phyloP scores from a whole-genome alignment of 305 asterid species.

The Solanum hybrid region DNA sequence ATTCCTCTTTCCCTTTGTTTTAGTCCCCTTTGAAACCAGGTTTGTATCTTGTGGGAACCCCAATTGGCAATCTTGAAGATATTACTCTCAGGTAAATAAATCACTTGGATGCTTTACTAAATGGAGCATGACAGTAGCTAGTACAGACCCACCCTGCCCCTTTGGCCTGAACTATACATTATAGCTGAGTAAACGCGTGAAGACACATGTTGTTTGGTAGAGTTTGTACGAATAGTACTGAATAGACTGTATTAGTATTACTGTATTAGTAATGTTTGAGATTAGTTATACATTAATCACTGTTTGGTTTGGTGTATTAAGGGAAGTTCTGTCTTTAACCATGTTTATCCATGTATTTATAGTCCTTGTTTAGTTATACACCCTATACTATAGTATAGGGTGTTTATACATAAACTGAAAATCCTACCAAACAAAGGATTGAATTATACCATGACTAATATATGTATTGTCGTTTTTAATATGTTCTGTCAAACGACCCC shows the following conservation, averaged over 20 bases:
- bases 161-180: not conserved
- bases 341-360: not conserved
- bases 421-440: not conserved
- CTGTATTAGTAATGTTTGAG: not conserved
- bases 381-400: not conserved
- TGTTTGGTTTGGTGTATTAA: not conserved
- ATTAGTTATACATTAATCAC: not conserved
- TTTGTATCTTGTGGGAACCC: constrained; percentile 80
- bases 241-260: not conserved
- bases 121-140: not conserved
- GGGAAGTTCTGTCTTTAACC: not conserved
- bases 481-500: not conserved
- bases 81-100: constrained; percentile 58
- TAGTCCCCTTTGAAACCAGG: constrained; percentile 83
- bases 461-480: not conserved
- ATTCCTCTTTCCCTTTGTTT: not conserved
- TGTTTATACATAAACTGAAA: not conserved
- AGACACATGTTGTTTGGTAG: not conserved
- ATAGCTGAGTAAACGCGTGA: not conserved
- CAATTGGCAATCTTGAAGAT: constrained; percentile 94
- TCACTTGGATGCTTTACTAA: not conserved
- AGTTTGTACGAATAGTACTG: not conserved
- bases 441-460: not conserved
- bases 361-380: not conserved
- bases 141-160: not conserved